Base-by-base conservation (phyloP, 1,284 basidiomycete genomes). In the Phylloporus sp. region DNA sequence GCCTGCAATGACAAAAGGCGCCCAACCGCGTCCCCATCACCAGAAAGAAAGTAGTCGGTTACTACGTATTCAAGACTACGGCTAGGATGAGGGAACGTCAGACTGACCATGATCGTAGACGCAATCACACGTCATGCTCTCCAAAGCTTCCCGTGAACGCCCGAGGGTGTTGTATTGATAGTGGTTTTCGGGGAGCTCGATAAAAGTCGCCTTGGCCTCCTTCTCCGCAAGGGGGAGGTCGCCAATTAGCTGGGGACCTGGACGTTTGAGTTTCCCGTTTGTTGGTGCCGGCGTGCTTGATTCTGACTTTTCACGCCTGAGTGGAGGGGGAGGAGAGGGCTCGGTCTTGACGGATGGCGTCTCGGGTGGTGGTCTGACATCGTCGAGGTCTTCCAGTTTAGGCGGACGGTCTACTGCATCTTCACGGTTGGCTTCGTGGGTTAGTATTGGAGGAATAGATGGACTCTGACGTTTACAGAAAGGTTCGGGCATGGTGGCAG, bases 51-150 rank as follows among this genome's bases (percentile, higher is more conserved):
- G 32, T n/a, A n/a, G n/a, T n/a, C 17, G 51, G 71, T 68, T 61
- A 69, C 66, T 68, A 68, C 61, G 67, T 74, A 75, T 72, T 69
- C 72, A 42, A 66, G 63, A 56, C 66, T 70, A 72, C 66, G 40
- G 59, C 63, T 69, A 77, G 37, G 54, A 61, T 63, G 63, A 67
- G 60, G 29, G 63, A 66, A 49, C 59, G 15, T 58, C 42, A 61
- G 52, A 74, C 91, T 83, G 77, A 97, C 95, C 90, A 75, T 85
- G 86, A 64, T 92, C 88, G 77, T 89, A 95, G 61, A 81, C 79
- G 79, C 96, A 98, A 75, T 98, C 96, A 81, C 96, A 98, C 49
- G 90, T 89, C 91, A 95, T 95, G 78, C 93, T 91, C 80, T 98
- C 96, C 71, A 93, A 85, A 62, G 91, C 87, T 77, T 96, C 95